phyloP scores from a whole-genome alignment of 1,284 basidiomycete genomes.

The Austroboletus novae-zelandiae region DNA sequence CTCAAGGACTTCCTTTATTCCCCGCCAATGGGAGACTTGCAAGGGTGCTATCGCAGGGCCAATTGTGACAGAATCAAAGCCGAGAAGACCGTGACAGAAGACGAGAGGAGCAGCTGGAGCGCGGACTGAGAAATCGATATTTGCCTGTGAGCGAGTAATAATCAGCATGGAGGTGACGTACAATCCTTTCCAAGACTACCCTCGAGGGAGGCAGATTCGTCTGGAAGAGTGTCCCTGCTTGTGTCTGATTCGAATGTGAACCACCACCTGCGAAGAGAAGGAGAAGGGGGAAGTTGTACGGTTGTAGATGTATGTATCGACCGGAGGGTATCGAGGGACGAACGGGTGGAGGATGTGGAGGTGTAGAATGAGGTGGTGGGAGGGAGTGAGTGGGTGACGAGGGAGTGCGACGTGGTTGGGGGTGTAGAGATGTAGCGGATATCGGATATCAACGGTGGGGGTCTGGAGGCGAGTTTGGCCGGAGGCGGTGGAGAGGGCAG shows the following conservation, averaged over 20 bases:
- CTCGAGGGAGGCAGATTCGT: conserved; percentile 56
- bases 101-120: conserved; percentile 82
- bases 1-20: conserved; percentile 88
- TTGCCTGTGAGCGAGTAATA: conserved; percentile 3
- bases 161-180: conserved; percentile 35
- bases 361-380: conserved; percentile 35
- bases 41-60: conserved; percentile 74
- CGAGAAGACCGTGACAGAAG: conserved; percentile 91
- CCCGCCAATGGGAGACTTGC: conserved; percentile 92
- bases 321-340: conserved; percentile 65
- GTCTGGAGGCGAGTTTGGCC: conserved; percentile 47
- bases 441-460: conserved; percentile 58
- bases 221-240: conserved; percentile 49
- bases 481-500: conserved; percentile 42
- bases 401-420: conserved; percentile 28
- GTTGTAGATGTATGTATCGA: conserved; percentile 43
- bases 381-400: conserved; percentile 35
- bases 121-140: conserved; percentile 46
- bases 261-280: conserved; percentile 50
- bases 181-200: conserved; percentile 67
- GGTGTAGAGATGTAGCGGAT: conserved; percentile 62
- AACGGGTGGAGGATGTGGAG: conserved; percentile 31
- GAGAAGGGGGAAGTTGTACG: conserved; percentile 16
- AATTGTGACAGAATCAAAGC: conserved; percentile 78
- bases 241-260: conserved; percentile 40